Conservation (phyloP, 257 asterid genomes). For the Eustoma russellianum region DNA sequence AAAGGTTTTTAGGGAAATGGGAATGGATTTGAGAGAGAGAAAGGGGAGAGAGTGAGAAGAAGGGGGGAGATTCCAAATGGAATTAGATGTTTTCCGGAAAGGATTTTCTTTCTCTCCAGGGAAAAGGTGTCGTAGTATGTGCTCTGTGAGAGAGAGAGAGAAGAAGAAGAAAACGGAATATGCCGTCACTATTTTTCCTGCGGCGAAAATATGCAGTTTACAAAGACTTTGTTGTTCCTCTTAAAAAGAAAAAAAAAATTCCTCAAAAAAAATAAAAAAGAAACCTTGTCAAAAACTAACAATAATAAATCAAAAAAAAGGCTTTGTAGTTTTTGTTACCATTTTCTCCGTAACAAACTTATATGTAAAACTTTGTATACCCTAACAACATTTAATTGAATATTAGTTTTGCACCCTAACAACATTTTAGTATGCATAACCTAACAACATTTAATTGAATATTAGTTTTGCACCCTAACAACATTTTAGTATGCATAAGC, state of each 20-base stretch:
- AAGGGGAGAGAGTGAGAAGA: not conserved
- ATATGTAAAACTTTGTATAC: not conserved
- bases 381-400: too few species aligned
- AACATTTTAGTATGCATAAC: too few species aligned
- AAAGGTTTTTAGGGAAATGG: conserved; percentile 15
- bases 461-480: too few species aligned
- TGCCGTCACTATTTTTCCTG: conserved; percentile 21
- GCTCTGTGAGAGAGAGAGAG: not conserved
- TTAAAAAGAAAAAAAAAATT: not conserved
- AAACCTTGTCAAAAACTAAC: not conserved
- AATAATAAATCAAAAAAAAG: not conserved
- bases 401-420: too few species aligned
- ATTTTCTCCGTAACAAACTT: not conserved
- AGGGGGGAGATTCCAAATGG: not conserved
- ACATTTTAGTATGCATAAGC: too few species aligned
- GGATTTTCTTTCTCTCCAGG: conserved; percentile 2
- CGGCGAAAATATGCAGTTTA: too few species aligned
- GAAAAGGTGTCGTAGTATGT: conserved; percentile 1
- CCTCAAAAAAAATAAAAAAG: conserved; percentile 3
- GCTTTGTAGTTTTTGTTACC: not conserved
- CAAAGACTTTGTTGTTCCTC: too few species aligned
- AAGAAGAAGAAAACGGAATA: conserved; percentile 7
- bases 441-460: too few species aligned
- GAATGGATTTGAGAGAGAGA: not conserved
- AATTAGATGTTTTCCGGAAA: conserved; percentile 1